phyloP scores from a whole-genome alignment of 768 basidiomycete species.

The Leccinum truebloodii region DNA sequence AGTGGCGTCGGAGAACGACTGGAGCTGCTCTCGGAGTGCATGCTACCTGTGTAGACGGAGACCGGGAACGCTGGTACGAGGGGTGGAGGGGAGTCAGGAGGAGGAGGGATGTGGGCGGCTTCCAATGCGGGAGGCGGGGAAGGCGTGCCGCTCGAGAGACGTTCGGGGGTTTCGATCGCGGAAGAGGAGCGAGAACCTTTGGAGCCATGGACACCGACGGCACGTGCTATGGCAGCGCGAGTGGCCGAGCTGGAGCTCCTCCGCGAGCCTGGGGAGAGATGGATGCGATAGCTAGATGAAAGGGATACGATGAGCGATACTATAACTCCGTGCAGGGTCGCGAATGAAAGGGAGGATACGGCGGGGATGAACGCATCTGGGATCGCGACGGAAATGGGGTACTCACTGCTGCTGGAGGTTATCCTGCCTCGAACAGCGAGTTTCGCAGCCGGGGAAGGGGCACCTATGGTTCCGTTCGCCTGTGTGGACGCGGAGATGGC shows the following conservation, averaged over 20 bases:
- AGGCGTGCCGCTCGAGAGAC: slow-evolving; percentile 25
- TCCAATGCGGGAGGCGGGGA: slow-evolving; percentile 47
- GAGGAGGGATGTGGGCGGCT: slow-evolving; percentile 41
- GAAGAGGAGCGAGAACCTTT: slow-evolving; percentile 30
- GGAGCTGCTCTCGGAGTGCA: slow-evolving; percentile 38
- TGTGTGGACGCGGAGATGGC: slow-evolving; percentile 88
- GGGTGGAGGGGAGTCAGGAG: slow-evolving; percentile 58
- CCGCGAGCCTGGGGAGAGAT: slow-evolving; percentile 77
- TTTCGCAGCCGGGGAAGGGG: slow-evolving; percentile 94
- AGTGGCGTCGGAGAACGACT: slow-evolving; percentile 49
- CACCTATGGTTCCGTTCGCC: slow-evolving; percentile 92
- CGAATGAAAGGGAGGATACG: slow-evolving; percentile 6
- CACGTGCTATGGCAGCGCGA: slow-evolving; percentile 56
- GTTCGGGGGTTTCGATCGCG: slow-evolving; percentile 28
- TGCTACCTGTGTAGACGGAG: slow-evolving; percentile 24
- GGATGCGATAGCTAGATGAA: slow-evolving; percentile 68
- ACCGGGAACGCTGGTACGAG: slow-evolving; percentile 46
- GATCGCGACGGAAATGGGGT: background rate
- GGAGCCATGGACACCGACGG: slow-evolving; percentile 29
- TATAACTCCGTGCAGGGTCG: slow-evolving; percentile 20
- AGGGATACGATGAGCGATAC: slow-evolving; percentile 4
- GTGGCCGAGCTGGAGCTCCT: slow-evolving; percentile 57
- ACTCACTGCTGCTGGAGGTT: slow-evolving; percentile 59
- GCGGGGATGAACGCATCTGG: slow-evolving; percentile 1
- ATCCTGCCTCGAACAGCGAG: slow-evolving; percentile 86